phyloP scores from a whole-genome alignment of 176 grass and related monocot genomes.

The Secale cereale region DNA sequence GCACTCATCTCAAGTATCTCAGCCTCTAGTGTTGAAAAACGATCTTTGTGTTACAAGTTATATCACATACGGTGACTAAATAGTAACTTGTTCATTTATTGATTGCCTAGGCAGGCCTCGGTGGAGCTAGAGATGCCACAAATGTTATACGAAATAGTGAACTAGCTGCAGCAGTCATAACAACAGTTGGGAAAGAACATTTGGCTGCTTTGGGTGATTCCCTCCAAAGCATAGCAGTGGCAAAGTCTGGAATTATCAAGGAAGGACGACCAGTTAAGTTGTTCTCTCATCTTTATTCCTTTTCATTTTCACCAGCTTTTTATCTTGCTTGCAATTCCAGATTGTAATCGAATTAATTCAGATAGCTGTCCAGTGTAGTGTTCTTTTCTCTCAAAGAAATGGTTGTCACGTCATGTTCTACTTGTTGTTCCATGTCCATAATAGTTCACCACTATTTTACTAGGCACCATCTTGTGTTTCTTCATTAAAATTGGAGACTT shows the following conservation, averaged over 20 bases:
- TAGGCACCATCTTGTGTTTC: not conserved
- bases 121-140: constrained; percentile 97
- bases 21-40: not conserved
- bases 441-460: constrained; percentile 1
- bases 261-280: constrained; percentile 78
- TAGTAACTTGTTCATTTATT: not conserved
- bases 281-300: constrained; percentile 12
- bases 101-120: constrained; percentile 76
- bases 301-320: not conserved
- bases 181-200: constrained; percentile 83
- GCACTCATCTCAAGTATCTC: not conserved
- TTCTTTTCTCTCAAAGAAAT: not conserved
- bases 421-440: not conserved
- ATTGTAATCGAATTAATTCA: not conserved
- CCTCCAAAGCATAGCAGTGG: constrained; percentile 75
- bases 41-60: not conserved
- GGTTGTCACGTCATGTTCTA: not conserved
- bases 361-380: not conserved
- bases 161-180: constrained; percentile 79
- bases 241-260: constrained; percentile 97
- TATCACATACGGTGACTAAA: not conserved
- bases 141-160: constrained; percentile 80
- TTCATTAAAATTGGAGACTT: not conserved
- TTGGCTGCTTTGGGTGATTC: constrained; percentile 90
- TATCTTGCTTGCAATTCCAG: not conserved